These are phyloP conservation scores for Corylus americana DNA, from an alignment of 306 rosid genomes.

Conservation along the genomic window DNA sequence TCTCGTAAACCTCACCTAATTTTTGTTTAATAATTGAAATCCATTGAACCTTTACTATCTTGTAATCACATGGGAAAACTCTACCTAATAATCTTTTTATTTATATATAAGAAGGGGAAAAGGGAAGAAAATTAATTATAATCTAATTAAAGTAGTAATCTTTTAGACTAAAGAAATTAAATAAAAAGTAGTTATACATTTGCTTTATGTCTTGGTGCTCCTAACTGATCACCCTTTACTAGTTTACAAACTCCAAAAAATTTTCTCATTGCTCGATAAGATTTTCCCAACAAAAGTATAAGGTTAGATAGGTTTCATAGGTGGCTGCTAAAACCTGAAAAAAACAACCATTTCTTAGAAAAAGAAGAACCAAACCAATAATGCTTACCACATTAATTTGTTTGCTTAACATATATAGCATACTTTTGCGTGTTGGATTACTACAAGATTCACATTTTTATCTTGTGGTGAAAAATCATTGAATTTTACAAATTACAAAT, in stretches of 20 bases:
- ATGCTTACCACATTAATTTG: too few relatives aligned
- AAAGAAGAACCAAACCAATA: too few relatives aligned
- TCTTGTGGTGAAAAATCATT: too few relatives aligned
- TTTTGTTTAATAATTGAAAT: constrained; percentile 25
- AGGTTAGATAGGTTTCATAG: too few relatives aligned
- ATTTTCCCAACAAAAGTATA: constrained; percentile 21
- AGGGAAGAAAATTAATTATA: background rate
- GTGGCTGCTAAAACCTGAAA: too few relatives aligned
- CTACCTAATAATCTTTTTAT: background rate
- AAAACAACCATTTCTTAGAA: too few relatives aligned
- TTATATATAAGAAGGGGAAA: background rate
- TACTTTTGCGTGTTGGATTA: too few relatives aligned
- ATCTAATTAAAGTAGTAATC: constrained; percentile 11
- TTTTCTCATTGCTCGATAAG: constrained; percentile 39
- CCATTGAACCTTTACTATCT: constrained; percentile 25
- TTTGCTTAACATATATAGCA: too few relatives aligned
- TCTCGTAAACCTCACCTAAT: constrained; percentile 15
- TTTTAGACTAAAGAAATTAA: background rate
- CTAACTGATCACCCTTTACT: constrained; percentile 21
- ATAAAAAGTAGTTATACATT: constrained; percentile 13
- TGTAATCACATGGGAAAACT: background rate
- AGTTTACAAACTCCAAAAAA: constrained; percentile 43
- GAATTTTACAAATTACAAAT: too few relatives aligned
- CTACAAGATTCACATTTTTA: too few relatives aligned
- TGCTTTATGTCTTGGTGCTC: constrained; percentile 17